Evolutionary conservation across 2,329 filamentous ascomycete species (phyloP), one percentile per base, ranked within the genome.

Genomic region (Pseudogymnoascus pannorum): DNA sequence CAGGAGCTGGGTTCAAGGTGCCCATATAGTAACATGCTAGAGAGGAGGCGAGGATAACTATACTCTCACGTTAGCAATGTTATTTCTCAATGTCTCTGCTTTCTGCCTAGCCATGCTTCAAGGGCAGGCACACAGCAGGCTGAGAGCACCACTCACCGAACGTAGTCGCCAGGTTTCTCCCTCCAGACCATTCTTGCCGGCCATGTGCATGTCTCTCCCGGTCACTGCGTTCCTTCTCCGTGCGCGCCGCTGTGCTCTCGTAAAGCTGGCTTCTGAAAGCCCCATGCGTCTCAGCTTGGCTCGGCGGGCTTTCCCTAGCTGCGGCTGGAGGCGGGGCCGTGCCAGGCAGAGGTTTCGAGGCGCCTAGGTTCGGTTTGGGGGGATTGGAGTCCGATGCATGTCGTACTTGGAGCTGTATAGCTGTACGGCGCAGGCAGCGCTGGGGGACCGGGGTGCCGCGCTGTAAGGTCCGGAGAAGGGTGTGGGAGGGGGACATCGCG

Each of bases 231-330:
- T 86, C 83, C n/a, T 79, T 74, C 65, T 77, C 75, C 64, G 85
- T 74, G 63, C 83, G 79, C 60, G 78, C 75, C 58, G 77, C 77
- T 58, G 84, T 82, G 64, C 81, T 84, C 66, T 83, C 80, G 68
- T 83, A 81, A 67, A 86, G 77, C 73, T 86, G 83, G 18, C 82
- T 82, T 67, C 81, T 79, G 69, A 86, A 86, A 3, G 76, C 73
- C 54, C 76, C 66, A 14, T 73, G 75, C 20, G 14, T 44, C 16
- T 61, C 58, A 29, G 58, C 57, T 33, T 58, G 57, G 33, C 57
- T 58, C 8, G 33, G 57, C 57, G 8, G 36, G 57, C 33, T 22
- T 6, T 38, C 18, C 38, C 36, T 58, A 3, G 57, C n/a, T 26
- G 48, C 48, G 12, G 48, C 48, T 8, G 48, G 48, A 12, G 48